Evolutionary conservation across 1,284 basidiomycete genomes (phyloP), one percentile per base, ranked within the genome.

Genomic region (Trametes hirsuta): DNA sequence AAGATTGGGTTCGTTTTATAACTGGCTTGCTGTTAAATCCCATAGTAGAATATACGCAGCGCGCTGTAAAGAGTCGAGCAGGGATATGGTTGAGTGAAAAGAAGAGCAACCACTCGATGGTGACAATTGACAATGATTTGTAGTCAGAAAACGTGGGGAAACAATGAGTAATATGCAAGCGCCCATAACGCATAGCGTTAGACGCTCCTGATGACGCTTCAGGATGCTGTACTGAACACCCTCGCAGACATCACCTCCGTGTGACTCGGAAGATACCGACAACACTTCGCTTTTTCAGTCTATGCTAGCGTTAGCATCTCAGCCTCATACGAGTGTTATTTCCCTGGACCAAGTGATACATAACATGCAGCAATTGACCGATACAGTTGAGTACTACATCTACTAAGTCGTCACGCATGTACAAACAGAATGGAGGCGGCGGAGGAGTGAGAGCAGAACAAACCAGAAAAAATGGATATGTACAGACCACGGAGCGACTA

Each of bases 11-110:
- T 8, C 61, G 56, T 46, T 55, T 62, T 18, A 62, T 51, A 15
- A 44, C n/a, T 24, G 61, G 61, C 18, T 64, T 60, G 46, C 44
- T 54, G 14, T 21, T 64, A 40, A 60, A 60, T 2, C 62, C 59
- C 62, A 60, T 61, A 8, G 14, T 34, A 3, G 10, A 5, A 4
- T 6, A 9, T 18, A 4, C 37, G 35, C 11, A 30, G 18, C 18
- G 18, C 18, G 18, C 18, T 18, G 18, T 18, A 18, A 18, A 12
- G 3, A 3, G 21, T 18, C 30, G 12, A n/a, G 39, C 14, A 12
- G 4, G 15, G 41, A 25, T 12, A 15, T 10, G 6, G 22, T 18
- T 18, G 18, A 42, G 14, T 41, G 34, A 41, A 45, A 47, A 41
- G 39, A 25, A 41, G 18, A 35, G 25, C 44, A 18, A 11, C 24